A percentile compares a stretch with the other conserved stretches of the same genome.
phyloP scores from a whole-genome alignment of 208 protist genomes.

The Crithidia sp. region DNA sequence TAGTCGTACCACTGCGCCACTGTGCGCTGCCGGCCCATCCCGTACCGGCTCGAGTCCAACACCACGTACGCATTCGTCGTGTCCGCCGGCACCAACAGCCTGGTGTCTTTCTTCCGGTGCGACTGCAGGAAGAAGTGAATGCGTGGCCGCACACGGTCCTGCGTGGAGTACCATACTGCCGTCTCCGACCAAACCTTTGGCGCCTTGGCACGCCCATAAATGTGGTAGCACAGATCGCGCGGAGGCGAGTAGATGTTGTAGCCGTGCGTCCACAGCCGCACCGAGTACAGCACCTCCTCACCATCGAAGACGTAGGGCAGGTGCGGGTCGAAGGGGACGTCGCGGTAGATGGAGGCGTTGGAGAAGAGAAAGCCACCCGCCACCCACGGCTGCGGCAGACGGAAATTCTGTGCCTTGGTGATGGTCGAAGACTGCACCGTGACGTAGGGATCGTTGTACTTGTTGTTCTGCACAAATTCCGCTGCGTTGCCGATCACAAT shows the following conservation, averaged over 20 bases:
- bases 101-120: constrained; percentile 1
- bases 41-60: constrained; percentile 80
- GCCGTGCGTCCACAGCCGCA: constrained; percentile 89
- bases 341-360: constrained; percentile 46
- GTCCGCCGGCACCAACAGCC: constrained; percentile 34
- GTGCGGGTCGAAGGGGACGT: constrained; percentile 93
- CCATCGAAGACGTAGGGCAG: constrained; percentile 92
- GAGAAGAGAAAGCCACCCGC: constrained; percentile 77
- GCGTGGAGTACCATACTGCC: constrained; percentile 30
- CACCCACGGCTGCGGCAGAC: constrained; percentile 80
- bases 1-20: constrained; percentile 80
- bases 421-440: constrained; percentile 46
- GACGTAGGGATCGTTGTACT: constrained; percentile 50
- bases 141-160: constrained; percentile 38
- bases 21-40: constrained; percentile 59
- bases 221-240: constrained; percentile 74
- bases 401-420: constrained; percentile 38
- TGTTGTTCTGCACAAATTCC: constrained; percentile 41
- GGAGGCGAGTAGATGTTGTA: constrained; percentile 88
- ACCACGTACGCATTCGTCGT: constrained; percentile 36
- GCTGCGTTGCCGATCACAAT: constrained; percentile 28
- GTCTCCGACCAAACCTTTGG: constrained; percentile 58
- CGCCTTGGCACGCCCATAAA: constrained; percentile 61
- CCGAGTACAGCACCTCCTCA: constrained; percentile 88
- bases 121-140: constrained; percentile 67